Evolutionary conservation across 495 filamentous ascomycete species (phyloP).

Genomic region (Lepraria neglecta): DNA sequence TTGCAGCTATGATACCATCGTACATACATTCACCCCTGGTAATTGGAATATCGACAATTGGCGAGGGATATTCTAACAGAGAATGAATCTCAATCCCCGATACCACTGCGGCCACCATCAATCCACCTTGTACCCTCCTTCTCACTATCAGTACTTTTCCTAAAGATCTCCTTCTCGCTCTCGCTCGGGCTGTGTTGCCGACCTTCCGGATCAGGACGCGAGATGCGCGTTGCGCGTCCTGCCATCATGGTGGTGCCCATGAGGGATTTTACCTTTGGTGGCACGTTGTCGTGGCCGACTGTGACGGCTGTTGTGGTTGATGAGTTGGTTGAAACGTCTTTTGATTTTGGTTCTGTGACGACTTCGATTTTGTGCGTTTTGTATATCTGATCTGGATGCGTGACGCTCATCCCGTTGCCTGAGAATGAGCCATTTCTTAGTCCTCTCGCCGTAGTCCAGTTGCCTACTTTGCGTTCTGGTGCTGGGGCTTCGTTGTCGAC

Average conservation of each 20-base stretch:
- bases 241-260: constrained; percentile 26
- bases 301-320: constrained; percentile 22
- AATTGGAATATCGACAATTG: not conserved
- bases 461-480: constrained; percentile 10
- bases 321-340: constrained; percentile 15
- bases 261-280: constrained; percentile 25
- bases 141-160: constrained; percentile 25
- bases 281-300: not conserved
- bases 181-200: constrained; percentile 26
- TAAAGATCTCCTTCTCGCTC: constrained; percentile 26
- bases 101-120: not conserved
- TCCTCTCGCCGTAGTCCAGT: constrained; percentile 12
- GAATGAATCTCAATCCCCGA: not conserved
- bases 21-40: not conserved
- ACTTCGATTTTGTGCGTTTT: constrained; percentile 27
- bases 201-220: constrained; percentile 21
- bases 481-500: constrained; percentile 8
- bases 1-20: not conserved
- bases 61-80: not conserved
- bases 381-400: constrained; percentile 21
- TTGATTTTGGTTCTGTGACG: constrained; percentile 21
- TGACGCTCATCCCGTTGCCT: constrained; percentile 8
- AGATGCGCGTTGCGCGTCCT: constrained; percentile 12
- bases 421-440: constrained; percentile 16
- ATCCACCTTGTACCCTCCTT: constrained; percentile 29